These are phyloP conservation scores for Penicillium janthinellum DNA, from an alignment of 2,329 filamentous ascomycete species.

Conservation along the genomic window DNA sequence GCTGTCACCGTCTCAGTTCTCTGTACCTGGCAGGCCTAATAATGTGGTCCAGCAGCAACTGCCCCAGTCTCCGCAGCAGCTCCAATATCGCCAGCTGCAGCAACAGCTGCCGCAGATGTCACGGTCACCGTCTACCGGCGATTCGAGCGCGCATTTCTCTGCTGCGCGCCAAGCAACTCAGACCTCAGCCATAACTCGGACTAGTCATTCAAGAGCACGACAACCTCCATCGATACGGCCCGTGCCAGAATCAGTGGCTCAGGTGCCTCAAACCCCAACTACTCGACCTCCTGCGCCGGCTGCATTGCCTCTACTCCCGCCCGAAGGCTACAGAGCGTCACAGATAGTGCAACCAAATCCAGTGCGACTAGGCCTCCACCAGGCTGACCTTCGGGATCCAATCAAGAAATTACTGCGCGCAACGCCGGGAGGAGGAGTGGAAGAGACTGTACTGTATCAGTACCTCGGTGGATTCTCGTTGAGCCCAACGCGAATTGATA, in stretches of 20 bases:
- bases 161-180: background rate
- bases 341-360: constrained; percentile 21
- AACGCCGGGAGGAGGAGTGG: constrained; percentile 16
- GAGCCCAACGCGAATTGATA: constrained; percentile 33
- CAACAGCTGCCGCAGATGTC: background rate
- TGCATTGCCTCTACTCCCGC: constrained; percentile 12
- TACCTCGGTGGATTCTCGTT: constrained; percentile 39
- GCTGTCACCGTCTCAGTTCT: background rate
- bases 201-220: background rate
- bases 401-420: constrained; percentile 38
- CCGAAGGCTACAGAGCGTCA: constrained; percentile 15
- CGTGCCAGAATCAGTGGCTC: background rate
- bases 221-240: background rate
- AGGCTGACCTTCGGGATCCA: constrained; percentile 60
- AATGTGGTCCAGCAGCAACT: background rate
- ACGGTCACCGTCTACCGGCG: background rate
- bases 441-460: constrained; percentile 38
- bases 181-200: background rate
- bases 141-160: background rate
- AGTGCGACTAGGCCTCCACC: constrained; percentile 50
- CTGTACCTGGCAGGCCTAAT: background rate
- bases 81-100: background rate
- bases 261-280: background rate
- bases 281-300: background rate
- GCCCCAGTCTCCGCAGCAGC: background rate